Evolutionary conservation across 2,329 filamentous ascomycete genomes (phyloP), one percentile per base, ranked within the genome.

Genomic region (Cladosporium cucumerinum): DNA sequence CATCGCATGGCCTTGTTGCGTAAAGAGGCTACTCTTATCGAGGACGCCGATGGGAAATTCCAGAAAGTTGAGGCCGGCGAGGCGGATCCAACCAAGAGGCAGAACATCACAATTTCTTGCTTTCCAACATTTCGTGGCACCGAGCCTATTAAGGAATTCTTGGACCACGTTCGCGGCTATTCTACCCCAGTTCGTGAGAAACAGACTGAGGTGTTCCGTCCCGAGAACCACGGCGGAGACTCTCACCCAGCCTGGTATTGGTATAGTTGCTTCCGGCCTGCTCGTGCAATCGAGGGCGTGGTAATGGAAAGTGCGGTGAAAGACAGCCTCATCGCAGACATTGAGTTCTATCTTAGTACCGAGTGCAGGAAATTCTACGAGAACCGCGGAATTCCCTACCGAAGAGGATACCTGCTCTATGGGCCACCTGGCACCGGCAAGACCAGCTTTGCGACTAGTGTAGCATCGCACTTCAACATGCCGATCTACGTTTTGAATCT

Each of bases 381-480:
- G 16, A 46, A 39, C 32, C 30, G 55, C n/a, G 55, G 55, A 30
- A 58, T 58, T 21, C 55, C 55, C 3, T 58, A 58, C 21, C 55
- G 55, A 7, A 23, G 96, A 78, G 95, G 95, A 80, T 93, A 98
- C 67, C 84, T 99, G 65, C 87, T 99, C 8, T 99, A 98, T 77
- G 95, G 95, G 1, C 95, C 95, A 30, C 95, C 95, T 1, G 95
- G 95, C 76, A 97, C 93, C 11, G 93, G 93, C 75, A 97, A 97
- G 84, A 97, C 93, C 12, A 96, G 97, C 91, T 81, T 97, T 74
- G 93, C 98, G 77, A 99, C 98, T 84, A 95, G 95, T 23, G 95
- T 99, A 36, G 95, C 95, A 10, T 16, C 21, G 23, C 55, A 58
- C 55, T 58, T 58, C 34, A 58, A 39, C 5, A 36, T 58, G 21